Evolutionary conservation across 192 early-diverging fungal genomes (phyloP), one percentile per base, ranked within the genome.

Genomic region (Rhizoclosmatium sp.): DNA sequence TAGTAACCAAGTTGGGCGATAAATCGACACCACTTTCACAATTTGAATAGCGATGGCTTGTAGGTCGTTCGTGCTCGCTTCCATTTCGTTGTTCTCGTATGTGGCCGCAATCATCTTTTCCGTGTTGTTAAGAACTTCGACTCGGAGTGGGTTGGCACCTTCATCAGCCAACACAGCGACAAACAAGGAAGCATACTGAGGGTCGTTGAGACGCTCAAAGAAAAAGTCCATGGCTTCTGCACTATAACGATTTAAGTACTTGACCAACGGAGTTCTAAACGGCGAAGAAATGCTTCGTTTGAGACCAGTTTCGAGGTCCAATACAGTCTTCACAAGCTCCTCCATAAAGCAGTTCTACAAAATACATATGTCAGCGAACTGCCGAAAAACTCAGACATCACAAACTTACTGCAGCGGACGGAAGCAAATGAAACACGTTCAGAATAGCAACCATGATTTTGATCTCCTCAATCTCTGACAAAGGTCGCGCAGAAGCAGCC

Each of bases 391-490:
- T 7, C 7, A 19, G 21, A 62, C 60, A 62, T 21, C 4, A 21
- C 7, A 21, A 62, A 62, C 60, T 14, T 21, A 62, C 60, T 12
- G 98, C 98, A 0, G 95, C 90, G 42, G 95, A 81, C 2, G 97
- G 98, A 44, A 99, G 83, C 65, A 98, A 82, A 76, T 96, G 93
- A 79, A 99, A 98, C 0, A 99, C 92, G 66, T 98, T 92, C 65
- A 98, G 81, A 14, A 98, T 98, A 2, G 94, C 95, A 3, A 97
- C 97, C 71, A 98, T 93, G 67, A 99, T 94, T 75, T 93, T 92
- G 71, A 99, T 95, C 76, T 95, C 93, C 54, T 98, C 93, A 65
- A 96, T 91, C 69, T 99, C 98, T 49, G 89, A 85, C n/a, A 99
- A 84, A 0, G 96, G 89, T 65, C 93, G 92, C 39, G 90, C 92